Base-by-base conservation (phyloP, 768 basidiomycete species). In the Hemileccinum impolitum region DNA sequence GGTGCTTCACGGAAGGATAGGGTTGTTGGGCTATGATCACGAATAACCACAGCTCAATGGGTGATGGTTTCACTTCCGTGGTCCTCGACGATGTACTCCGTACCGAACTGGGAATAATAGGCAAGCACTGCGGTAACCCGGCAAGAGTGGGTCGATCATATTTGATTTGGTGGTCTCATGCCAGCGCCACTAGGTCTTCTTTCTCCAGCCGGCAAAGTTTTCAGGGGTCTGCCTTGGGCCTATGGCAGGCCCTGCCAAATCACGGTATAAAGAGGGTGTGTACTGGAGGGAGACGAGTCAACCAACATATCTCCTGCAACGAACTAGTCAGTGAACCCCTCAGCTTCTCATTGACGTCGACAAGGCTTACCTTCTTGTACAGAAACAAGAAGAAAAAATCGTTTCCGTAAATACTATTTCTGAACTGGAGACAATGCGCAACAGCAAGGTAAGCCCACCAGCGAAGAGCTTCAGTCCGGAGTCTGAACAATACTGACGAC, bases 261-360 rank as follows among this genome's bases (percentile, higher is more conserved):
- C 17, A 34, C 14, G 1, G 18, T 62, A 62, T 62, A 62, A 64
- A 58, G 37, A 19, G 28, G 14, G 12, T 0, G 2, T 2, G 18
- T 15, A 1, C 42, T 17, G 26, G 18, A n/a, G 10, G 15, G 21
- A 47, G 28, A 19, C 41, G 36, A 51, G 15, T 19, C 47, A 28
- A 45, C 25, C 30, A 43, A 49, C 39, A 21, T 25, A 36, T 32
- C 49, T n/a, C 37, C 32, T 14, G n/a, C 18, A 28, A 26, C 50
- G 2, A 47, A n/a, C 40, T 26, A 39, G 56, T 61, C 36, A 59
- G 62, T 21, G 19, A 38, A 3, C 42, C 30, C 25, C 12, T 19
- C 35, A 31, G 26, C 21, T 25, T 15, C 45, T 37, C 23, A 15
- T 39, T 10, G 5, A 21, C 21, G 4, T n/a, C 11, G 25, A 15